A percentile compares a stretch with the other conserved stretches of the same genome.
phyloP scores from a whole-genome alignment of 2,329 filamentous ascomycete species.

The Setomelanomma holmii region DNA sequence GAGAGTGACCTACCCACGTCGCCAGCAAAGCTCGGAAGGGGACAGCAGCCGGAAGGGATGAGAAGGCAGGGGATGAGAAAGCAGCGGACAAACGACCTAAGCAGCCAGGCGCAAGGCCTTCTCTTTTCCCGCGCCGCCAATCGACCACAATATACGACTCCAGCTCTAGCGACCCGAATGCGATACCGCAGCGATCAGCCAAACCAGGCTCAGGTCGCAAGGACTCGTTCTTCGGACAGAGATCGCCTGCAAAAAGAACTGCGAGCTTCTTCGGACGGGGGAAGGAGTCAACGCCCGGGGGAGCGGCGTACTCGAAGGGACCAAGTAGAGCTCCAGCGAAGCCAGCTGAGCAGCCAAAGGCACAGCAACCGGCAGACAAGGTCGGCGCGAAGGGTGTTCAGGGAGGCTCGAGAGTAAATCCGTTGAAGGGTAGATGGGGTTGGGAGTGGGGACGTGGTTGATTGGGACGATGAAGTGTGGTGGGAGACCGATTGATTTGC shows the following conservation, averaged over 20 bases:
- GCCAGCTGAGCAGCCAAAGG: not conserved
- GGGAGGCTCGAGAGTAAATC: not conserved
- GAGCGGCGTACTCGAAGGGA: not conserved
- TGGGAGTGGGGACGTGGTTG: not conserved
- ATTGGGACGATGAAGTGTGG: not conserved
- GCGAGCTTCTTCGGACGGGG: not conserved
- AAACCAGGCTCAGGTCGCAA: not conserved
- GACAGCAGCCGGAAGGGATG: not conserved
- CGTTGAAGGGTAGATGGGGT: not conserved
- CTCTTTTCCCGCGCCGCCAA: not conserved
- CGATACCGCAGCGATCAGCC: not conserved
- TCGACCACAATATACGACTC: constrained; percentile 2
- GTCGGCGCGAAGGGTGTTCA: not conserved
- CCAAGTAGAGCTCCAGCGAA: not conserved
- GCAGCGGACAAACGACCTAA: not conserved
- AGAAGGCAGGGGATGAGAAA: not conserved
- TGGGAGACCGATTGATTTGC: not conserved
- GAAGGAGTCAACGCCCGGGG: not conserved
- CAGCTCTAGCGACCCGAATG: not conserved
- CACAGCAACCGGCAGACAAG: not conserved
- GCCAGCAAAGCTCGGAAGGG: not conserved
- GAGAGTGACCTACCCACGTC: not conserved
- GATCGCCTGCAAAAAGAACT: not conserved
- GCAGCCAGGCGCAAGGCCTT: not conserved
- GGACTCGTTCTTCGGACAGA: not conserved